Evolutionary conservation across 1,284 basidiomycete species (phyloP), one percentile per base, ranked within the genome.

Genomic region (Ganoderma meredithae): DNA sequence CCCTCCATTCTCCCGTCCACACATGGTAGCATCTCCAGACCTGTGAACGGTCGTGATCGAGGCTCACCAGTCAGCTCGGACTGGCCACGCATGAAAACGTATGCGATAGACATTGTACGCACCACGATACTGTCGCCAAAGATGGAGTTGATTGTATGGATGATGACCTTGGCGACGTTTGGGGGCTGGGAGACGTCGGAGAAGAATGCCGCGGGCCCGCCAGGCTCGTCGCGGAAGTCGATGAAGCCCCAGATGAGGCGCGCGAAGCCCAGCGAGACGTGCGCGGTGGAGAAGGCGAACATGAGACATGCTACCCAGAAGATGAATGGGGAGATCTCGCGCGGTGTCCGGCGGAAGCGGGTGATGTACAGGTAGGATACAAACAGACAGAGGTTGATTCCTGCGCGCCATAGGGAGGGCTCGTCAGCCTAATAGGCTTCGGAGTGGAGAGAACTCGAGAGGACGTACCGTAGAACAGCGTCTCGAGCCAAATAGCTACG

Each of bases 201-300:
- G 69, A 82, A 81, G 69, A 78, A 82, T 1, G 77, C 80, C 33
- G 72, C 75, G 7, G 81, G 81, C n/a, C 80, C 81, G 12, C 80
- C 80, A 13, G 76, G 75, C 58, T 69, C 63, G 66, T 81, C 72
- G 31, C 80, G 77, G n/a, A 75, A 73, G 53, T 74, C 68, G 63
- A 82, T 81, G 75, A 82, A 82, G 49, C 81, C 81, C 72, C 78
- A 76, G 64, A 82, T 79, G 67, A 82, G 77, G 36, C 81, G 78
- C 39, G 76, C 74, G 69, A 82, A 81, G 27, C 81, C 81, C 64
- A 82, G 73, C 10, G 80, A 79, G 63, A 81, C 79, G 68, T 82
- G 81, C 9, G 72, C 71, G 36, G 79, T 79, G 12, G 80, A 80
- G 65, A 82, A 79, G 33, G 74, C 68, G 72, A 81, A 81, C 81